Percentiles rank a stretch among this genome's conserved stretches.
Evolutionary conservation across 371 early-diverging fungal species (phyloP).

Genomic region (Mucor piriformis): DNA sequence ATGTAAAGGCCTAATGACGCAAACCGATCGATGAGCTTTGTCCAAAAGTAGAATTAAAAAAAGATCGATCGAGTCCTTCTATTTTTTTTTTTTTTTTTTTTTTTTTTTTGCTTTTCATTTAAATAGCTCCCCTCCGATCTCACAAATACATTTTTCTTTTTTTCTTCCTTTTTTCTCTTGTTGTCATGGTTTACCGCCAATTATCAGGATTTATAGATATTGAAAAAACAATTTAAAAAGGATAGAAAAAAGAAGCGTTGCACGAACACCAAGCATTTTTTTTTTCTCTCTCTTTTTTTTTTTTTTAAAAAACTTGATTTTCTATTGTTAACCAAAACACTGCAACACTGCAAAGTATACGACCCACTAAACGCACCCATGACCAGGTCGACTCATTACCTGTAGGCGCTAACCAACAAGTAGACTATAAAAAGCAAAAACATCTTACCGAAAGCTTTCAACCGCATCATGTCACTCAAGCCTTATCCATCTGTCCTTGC

Average conservation of each 20-base stretch:
- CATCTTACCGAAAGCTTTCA: constrained; percentile 1
- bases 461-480: constrained; percentile 1
- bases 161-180: not conserved
- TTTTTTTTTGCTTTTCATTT: constrained; percentile 6
- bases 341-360: constrained; percentile 19
- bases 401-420: constrained; percentile 1
- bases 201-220: too few relatives aligned
- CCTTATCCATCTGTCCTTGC: constrained; percentile 13
- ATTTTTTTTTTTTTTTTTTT: constrained; percentile 1
- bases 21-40: constrained; percentile 8
- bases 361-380: constrained; percentile 18
- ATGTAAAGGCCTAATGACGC: too few relatives aligned
- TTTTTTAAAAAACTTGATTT: constrained; percentile 6
- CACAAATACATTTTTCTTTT: not conserved
- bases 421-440: constrained; percentile 11
- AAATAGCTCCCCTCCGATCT: constrained; percentile 2
- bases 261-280: too few relatives aligned
- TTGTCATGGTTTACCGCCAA: not conserved
- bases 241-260: too few relatives aligned
- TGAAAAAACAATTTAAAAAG: too few relatives aligned
- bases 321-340: not conserved
- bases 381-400: constrained; percentile 20
- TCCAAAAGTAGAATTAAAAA: constrained; percentile 7
- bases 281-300: constrained; percentile 10
- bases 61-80: constrained; percentile 16